phyloP scores from a whole-genome alignment of 2,329 filamentous ascomycete species.

The Fusarium continuum region DNA sequence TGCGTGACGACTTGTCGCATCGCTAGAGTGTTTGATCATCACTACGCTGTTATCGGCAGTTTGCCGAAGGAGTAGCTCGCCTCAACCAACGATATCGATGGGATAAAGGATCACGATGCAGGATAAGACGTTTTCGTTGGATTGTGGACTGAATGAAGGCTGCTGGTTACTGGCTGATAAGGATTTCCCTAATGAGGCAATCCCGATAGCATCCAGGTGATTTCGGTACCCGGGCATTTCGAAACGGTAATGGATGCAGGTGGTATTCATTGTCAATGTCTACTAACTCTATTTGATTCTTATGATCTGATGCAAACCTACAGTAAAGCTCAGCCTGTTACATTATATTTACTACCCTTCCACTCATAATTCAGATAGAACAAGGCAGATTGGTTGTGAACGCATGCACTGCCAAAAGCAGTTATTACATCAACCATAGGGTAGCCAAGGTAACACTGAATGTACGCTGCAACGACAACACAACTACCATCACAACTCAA shows the following conservation, averaged over 20 bases:
- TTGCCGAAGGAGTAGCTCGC: background rate
- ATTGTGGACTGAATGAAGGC: background rate
- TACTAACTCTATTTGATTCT: no score
- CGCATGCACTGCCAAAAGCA: background rate
- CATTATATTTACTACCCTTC: background rate
- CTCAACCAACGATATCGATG: background rate
- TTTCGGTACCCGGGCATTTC: constrained; percentile 16
- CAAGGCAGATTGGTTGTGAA: background rate
- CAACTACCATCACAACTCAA: background rate
- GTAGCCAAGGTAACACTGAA: background rate
- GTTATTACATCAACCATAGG: background rate
- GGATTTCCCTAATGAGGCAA: background rate
- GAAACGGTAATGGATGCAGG: background rate
- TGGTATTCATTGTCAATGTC: background rate
- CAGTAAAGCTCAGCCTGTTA: no score
- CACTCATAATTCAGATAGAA: background rate
- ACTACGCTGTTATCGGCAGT: constrained; percentile 4
- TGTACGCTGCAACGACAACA: background rate
- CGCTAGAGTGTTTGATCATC: constrained; percentile 13
- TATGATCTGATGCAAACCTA: no score
- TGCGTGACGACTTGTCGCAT: constrained; percentile 9
- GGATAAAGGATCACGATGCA: constrained; percentile 2
- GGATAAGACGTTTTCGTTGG: background rate
- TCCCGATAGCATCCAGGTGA: constrained; percentile 25
- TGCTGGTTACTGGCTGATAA: constrained; percentile 6